Conservation (phyloP, 73 alveolate genomes). For the Diophrys appendiculata region DNA sequence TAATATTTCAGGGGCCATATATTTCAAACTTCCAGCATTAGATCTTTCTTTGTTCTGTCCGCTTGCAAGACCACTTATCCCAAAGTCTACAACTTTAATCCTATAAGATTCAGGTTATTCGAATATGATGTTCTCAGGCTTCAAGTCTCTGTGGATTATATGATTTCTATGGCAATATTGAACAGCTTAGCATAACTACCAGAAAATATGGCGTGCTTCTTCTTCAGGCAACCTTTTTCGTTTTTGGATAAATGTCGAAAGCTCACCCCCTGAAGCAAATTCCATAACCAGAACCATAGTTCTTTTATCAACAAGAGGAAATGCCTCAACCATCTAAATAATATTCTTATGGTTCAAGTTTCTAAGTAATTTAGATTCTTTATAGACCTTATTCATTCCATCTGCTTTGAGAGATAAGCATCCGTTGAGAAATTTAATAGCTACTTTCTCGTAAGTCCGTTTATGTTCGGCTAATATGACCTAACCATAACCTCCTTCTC, state of each 20-base stretch:
- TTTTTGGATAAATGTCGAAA: constrained; percentile 29
- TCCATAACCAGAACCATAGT: constrained; percentile 59
- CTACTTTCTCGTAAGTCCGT: neutral
- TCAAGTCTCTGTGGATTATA: constrained; percentile 59
- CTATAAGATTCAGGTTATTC: neutral
- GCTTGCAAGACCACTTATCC: constrained; percentile 1
- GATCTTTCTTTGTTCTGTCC: neutral
- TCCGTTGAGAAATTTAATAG: constrained; percentile 1
- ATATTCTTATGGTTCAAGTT: constrained; percentile 56
- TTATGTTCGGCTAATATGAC: neutral
- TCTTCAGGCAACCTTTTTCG: constrained; percentile 31
- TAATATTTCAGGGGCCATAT: constrained; percentile 17
- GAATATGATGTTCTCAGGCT: constrained; percentile 59
- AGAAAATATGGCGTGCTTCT: constrained; percentile 51
- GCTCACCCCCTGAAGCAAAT: constrained; percentile 70
- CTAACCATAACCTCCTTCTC: constrained; percentile 10
- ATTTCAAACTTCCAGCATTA: constrained; percentile 4
- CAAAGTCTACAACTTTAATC: constrained; percentile 4
- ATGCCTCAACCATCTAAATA: constrained; percentile 48
- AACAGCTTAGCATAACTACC: constrained; percentile 45
- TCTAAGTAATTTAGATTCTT: constrained; percentile 60
- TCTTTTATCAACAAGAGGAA: constrained; percentile 49
- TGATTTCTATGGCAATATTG: constrained; percentile 65
- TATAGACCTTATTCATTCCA: constrained; percentile 57
- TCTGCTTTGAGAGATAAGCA: no score